Evolutionary conservation across 768 basidiomycete species (phyloP), one percentile per base, ranked within the genome.

Genomic region (Leccinum subgranulosum): DNA sequence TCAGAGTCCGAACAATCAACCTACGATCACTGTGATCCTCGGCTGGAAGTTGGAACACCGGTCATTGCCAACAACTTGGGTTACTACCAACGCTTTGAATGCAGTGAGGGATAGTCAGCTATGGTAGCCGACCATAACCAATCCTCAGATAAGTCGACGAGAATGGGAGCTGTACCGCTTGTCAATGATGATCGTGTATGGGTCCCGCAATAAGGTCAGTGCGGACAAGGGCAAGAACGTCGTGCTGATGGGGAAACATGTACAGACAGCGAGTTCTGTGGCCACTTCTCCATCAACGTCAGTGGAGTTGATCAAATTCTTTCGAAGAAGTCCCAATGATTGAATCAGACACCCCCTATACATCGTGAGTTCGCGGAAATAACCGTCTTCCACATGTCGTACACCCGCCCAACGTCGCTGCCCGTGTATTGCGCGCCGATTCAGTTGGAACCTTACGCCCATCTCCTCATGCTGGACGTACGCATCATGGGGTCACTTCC

Each of bases 361-460:
- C 80, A 43, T 77, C 74, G 75, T 78, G 46, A 55, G 76, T 12
- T 71, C 21, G 27, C 57, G 51, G 51, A 27, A 52, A 52, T 63
- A 29, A 52, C 36, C 10, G 29, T 31, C 54, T 6, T 50, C 1
- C 51, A 21, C 55, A 19, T 64, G 48, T 34, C 46, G 25, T 54
- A 43, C 56, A 27, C 7, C 39, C 49, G 31, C 0, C 31, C 75
- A 45, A 31, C 54, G n/a, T 41, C 9, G 15, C 25, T 17, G 4
- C 54, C 7, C 34, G 50, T 9, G 19, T 11, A 43, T 19, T 11
- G 11, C 85, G 85, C 64, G 83, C 79, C 19, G 83, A 19, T 84
- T 61, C 86, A 81, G 80, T 70, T 84, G 3, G 82, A 86, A 65
- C 69, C 69, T 8, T 86, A 85, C 65, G 84, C 81, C 1, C 75